A percentile compares a stretch with the other conserved stretches of the same genome.
Evolutionary conservation across 495 filamentous ascomycete genomes (phyloP).

Genomic region (Daldinia vernicosa): DNA sequence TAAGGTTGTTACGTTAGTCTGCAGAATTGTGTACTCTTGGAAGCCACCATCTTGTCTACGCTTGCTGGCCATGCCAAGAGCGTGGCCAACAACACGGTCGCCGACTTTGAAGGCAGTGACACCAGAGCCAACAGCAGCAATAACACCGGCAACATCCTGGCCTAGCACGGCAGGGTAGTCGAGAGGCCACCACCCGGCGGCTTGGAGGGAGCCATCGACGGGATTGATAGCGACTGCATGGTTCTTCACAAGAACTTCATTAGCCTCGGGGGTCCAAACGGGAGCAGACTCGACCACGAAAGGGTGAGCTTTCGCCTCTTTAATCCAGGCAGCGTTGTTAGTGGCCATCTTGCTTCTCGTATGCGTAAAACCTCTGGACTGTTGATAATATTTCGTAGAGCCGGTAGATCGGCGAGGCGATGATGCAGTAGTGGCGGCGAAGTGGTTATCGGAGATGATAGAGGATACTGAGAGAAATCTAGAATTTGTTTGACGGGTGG

Average conservation of each 20-base stretch:
- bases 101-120: conserved; percentile 57
- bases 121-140: conserved; percentile 54
- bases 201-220: conserved; percentile 59
- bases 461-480: conserved; percentile 28
- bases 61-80: conserved; percentile 36
- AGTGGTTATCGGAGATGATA: conserved; percentile 18
- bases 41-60: conserved; percentile 42
- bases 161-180: conserved; percentile 63
- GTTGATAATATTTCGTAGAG: conserved; percentile 9
- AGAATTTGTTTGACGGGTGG: conserved; percentile 20
- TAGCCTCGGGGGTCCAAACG: conserved; percentile 43
- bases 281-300: conserved; percentile 48
- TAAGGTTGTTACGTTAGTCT: conserved; percentile 36
- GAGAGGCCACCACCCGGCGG: conserved; percentile 39
- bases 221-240: conserved; percentile 56
- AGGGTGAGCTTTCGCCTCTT: conserved; percentile 31
- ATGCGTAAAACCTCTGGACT: conserved; percentile 11
- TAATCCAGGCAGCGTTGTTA: conserved; percentile 47
- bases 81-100: conserved; percentile 52
- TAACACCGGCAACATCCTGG: conserved; percentile 60
- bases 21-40: conserved; percentile 52
- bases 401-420: not conserved
- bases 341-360: conserved; percentile 28
- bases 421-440: not conserved
- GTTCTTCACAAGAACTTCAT: conserved; percentile 53